Evolutionary conservation across 306 rosid genomes (phyloP), one percentile per base, ranked within the genome.

Genomic region (Prunus armeniaca): DNA sequence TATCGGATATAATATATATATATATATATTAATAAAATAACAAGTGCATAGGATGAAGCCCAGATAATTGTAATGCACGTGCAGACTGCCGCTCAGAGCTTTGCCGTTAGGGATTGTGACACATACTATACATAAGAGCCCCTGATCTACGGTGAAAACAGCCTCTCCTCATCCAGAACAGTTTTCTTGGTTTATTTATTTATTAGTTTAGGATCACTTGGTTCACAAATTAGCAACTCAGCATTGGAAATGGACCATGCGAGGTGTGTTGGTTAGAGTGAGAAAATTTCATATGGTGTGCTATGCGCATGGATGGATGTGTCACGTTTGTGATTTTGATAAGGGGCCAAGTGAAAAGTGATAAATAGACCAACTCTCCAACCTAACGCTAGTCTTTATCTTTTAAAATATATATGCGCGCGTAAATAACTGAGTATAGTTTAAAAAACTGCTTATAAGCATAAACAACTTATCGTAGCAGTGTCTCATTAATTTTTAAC

Each of bases 351-450:
- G 2, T 14, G 18, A 51, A 68, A 68, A 45, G 5, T 22, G 12
- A 67, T 3, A 6, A 9, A 3, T 55, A 6, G 6, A 55, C 13
- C 14, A 55, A 0, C 13, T 9, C 14, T n/a, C 6, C 4, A 51
- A 51, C 8, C 2, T 9, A 1, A n/a, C 6, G 41, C 2, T 34
- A 6, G 9, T 0, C 2, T 34, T 1, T 34, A 6, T 34, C 0
- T 34, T 34, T 34, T 0, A 6, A 6, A 34, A 34, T 0, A 6
- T 6, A 34, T 6, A 6, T 0, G 9, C 9, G 9, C 41, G 1
- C 2, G 9, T 34, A 34, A 34, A 34, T 0, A 34, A 34, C 0
- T 34, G 38, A 5, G 2, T 0, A 0, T 34, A 4, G 0, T 34
- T 5, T 32, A 4, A 32, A 7, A 32, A 32, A 32, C 0, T 32